Evolutionary conservation across 1,284 basidiomycete genomes (phyloP).

Genomic region (Ganoderma lucidum): DNA sequence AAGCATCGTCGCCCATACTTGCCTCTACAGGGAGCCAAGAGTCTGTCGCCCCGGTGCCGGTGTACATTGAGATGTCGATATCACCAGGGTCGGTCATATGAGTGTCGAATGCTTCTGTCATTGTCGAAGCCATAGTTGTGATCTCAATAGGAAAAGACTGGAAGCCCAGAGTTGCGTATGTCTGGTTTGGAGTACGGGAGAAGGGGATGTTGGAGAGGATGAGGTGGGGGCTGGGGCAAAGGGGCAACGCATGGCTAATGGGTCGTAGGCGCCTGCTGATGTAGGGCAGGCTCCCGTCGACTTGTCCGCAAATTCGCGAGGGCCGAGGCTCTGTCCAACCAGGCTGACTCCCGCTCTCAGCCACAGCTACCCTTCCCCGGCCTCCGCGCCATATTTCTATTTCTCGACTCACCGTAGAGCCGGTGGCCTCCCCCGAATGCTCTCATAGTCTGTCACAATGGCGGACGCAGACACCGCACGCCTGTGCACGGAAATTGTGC

Average conservation of each 20-base stretch:
- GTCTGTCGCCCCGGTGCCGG: constrained; percentile 49
- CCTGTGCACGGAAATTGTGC: constrained; percentile 80
- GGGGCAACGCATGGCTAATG: neutral
- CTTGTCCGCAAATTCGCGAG: constrained; percentile 5
- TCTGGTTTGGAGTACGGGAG: neutral
- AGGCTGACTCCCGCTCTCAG: constrained; percentile 5
- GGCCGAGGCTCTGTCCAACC: neutral
- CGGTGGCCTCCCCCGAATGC: constrained; percentile 13
- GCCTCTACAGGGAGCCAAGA: constrained; percentile 65
- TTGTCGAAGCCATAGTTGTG: constrained; percentile 44
- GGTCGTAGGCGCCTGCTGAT: neutral
- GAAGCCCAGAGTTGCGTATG: constrained; percentile 3
- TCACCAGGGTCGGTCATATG: constrained; percentile 74
- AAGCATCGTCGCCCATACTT: constrained; percentile 68
- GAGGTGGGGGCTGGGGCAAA: neutral
- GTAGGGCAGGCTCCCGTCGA: constrained; percentile 26
- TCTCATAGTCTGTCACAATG: constrained; percentile 50
- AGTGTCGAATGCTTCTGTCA: constrained; percentile 65
- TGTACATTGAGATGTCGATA: constrained; percentile 69
- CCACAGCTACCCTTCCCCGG: constrained; percentile 6
- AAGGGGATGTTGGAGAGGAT: neutral
- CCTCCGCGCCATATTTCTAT: neutral
- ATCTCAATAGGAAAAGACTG: neutral
- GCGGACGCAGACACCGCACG: constrained; percentile 74
- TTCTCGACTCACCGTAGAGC: neutral